Evolutionary conservation across 805 yeast genomes (phyloP).

Genomic region (Pichia pseudocactophila): DNA sequence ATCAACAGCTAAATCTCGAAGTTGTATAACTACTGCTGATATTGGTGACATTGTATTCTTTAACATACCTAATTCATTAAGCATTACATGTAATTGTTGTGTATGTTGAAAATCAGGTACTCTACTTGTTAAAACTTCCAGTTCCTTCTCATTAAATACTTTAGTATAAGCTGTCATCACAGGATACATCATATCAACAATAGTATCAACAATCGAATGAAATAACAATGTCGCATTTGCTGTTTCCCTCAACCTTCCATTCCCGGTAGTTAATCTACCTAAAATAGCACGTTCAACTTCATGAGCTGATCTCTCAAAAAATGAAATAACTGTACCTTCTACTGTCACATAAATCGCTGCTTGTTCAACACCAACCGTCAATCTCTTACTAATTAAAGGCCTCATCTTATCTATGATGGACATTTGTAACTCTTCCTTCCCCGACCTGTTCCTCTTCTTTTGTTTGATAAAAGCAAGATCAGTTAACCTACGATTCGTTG

Average conservation of each 20-base stretch:
- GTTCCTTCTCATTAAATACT: slow-evolving; percentile 39
- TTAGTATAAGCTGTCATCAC: slow-evolving; percentile 44
- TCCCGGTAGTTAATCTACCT: slow-evolving; percentile 35
- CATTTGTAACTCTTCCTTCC: slow-evolving; percentile 16
- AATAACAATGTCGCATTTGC: slow-evolving; percentile 44
- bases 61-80: slow-evolving; percentile 42
- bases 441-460: slow-evolving; percentile 5
- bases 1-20: slow-evolving; percentile 31
- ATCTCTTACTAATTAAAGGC: slow-evolving; percentile 35
- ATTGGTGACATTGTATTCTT: slow-evolving; percentile 40
- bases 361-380: slow-evolving; percentile 47
- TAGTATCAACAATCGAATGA: slow-evolving; percentile 46
- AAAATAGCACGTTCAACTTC: slow-evolving; percentile 45
- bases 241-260: slow-evolving; percentile 41
- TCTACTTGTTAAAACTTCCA: slow-evolving; percentile 36
- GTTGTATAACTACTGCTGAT: slow-evolving; percentile 36
- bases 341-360: slow-evolving; percentile 40
- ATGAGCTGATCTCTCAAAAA: slow-evolving; percentile 48
- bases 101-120: slow-evolving; percentile 43
- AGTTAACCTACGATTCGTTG: slow-evolving; percentile 25
- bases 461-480: slow-evolving; percentile 23
- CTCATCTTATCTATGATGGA: slow-evolving; percentile 32
- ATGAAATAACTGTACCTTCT: slow-evolving; percentile 41
- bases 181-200: slow-evolving; percentile 46
- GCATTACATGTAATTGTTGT: slow-evolving; percentile 43